These are phyloP conservation scores for Leccinum fibrillosum DNA, from an alignment of 768 basidiomycete species.

Conservation along the genomic window DNA sequence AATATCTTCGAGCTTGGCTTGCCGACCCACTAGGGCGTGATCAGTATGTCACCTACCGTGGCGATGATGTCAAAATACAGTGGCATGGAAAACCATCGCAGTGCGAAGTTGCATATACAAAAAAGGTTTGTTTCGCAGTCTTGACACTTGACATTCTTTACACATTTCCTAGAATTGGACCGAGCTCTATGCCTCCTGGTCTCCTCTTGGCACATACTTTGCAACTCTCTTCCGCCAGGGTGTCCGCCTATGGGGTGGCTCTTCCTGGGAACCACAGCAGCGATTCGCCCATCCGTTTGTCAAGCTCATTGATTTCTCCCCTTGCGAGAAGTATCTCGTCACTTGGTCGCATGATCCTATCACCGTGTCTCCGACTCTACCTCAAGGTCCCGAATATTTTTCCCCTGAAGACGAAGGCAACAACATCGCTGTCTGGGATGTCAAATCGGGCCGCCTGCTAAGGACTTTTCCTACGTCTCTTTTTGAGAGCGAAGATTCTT, in stretches of 20 bases:
- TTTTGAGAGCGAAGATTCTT: constrained; percentile 54
- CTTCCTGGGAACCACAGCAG: constrained; percentile 83
- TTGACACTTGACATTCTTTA: constrained; percentile 5
- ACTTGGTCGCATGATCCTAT: constrained; percentile 98
- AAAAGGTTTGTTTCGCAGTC: constrained; percentile 53
- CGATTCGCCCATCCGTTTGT: constrained; percentile 95
- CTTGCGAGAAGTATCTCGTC: constrained; percentile 93
- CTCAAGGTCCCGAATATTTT: constrained; percentile 82
- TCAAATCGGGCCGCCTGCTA: constrained; percentile 87
- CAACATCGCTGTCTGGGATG: constrained; percentile 97
- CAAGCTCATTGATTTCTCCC: constrained; percentile 95
- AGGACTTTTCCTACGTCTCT: constrained; percentile 81
- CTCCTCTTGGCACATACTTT: constrained; percentile 91
- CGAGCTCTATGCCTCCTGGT: constrained; percentile 96
- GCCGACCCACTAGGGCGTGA: constrained; percentile 91
- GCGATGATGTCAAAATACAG: constrained; percentile 83
- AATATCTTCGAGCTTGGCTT: constrained; percentile 94
- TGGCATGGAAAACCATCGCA: constrained; percentile 94
- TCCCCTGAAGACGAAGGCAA: constrained; percentile 95
- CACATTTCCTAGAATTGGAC: constrained; percentile 75
- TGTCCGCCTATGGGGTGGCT: constrained; percentile 92
- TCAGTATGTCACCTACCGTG: constrained; percentile 92
- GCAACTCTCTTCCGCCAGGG: constrained; percentile 94
- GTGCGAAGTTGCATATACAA: constrained; percentile 70
- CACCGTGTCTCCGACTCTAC: constrained; percentile 73